Base-by-base conservation (phyloP, 495 filamentous ascomycete species). In the Bombardia bombarda region DNA sequence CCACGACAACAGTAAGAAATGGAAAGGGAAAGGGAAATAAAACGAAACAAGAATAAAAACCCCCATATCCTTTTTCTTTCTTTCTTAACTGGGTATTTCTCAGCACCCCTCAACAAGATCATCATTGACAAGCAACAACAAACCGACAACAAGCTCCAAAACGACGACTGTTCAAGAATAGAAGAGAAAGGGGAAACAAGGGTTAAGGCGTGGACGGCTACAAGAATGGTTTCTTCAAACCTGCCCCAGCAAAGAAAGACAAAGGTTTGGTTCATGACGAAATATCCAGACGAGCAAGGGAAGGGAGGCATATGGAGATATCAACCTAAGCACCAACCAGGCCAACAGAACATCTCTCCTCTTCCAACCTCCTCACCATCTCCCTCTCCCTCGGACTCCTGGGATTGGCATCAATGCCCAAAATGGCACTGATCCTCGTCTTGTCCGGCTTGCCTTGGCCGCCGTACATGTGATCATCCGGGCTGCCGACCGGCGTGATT, bases 361-460 rank as follows among this genome's bases (percentile, higher is more conserved):
- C 69, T 45, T 74, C 74, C 30, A 74, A 53, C 43, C 66, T 56
- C 51, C 72, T 65, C 18, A 74, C 67, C 43, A 74, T 52, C 50
- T 76, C 74, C 44, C 69, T 63, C 54, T 75, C 73, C 25, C 72
- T 68, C 12, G 72, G 72, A 53, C 70, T 73, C 35, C 69, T 62
- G 36, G 70, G 70, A 46, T 65, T 69, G 17, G 67, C 69, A 49
- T 76, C 72, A 45, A 70, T 74, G 18, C 72, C 74, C 14, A 76
- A 51, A 25, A 77, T 72, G 22, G 74, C 67, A 37, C 69, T 70
- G 28, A 78, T 76, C 53, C 73, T 61, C 19, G 72, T 78, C 59
- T 68, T 73, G 31, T 72, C 72, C 33, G 60, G 45, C 56, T 67
- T 65, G 28, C 39, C 35, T 25, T 53, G 53, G 17, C 19, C 36